Conservation (phyloP, 2,329 filamentous ascomycete genomes). For the Aspergillus sclerotialis region DNA sequence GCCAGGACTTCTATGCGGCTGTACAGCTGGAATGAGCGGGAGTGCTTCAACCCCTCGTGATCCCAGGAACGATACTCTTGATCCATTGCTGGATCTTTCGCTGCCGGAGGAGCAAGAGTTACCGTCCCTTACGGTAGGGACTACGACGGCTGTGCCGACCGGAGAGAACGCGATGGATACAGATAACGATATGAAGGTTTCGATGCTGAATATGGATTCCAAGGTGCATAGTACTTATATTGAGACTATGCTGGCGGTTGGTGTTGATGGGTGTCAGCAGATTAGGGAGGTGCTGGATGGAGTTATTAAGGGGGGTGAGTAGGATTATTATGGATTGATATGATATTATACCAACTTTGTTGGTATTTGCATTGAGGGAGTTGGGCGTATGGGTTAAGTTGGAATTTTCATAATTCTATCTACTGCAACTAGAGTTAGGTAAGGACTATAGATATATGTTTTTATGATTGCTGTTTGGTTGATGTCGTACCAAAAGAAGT, state of each 20-base stretch:
- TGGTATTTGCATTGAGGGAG: no score
- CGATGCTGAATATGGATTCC: conserved; percentile 77
- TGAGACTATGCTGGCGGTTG: conserved; percentile 89
- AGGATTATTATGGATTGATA: no score
- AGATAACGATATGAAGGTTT: conserved; percentile 52
- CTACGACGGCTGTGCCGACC: conserved; percentile 38
- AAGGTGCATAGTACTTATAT: conserved; percentile 71
- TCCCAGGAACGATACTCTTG: conserved; percentile 34
- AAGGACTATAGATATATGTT: no score
- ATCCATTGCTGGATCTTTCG: conserved; percentile 39
- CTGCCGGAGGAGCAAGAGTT: conserved; percentile 60
- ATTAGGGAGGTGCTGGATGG: conserved; percentile 73
- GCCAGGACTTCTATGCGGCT: conserved; percentile 83
- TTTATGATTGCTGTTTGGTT: no score
- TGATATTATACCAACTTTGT: no score
- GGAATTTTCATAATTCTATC: no score
- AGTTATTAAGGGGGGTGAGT: conserved; percentile 67
- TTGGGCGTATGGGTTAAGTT: no score
- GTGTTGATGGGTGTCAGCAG: conserved; percentile 84
- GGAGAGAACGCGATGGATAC: conserved; percentile 52
- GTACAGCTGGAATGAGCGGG: conserved; percentile 67
- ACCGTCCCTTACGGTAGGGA: conserved; percentile 80
- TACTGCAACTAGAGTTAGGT: no score
- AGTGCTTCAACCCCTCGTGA: conserved; percentile 36
- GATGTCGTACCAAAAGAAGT: no score